Conservation (phyloP, 129 eudicot genomes). For the Scalesia atractyloides region DNA sequence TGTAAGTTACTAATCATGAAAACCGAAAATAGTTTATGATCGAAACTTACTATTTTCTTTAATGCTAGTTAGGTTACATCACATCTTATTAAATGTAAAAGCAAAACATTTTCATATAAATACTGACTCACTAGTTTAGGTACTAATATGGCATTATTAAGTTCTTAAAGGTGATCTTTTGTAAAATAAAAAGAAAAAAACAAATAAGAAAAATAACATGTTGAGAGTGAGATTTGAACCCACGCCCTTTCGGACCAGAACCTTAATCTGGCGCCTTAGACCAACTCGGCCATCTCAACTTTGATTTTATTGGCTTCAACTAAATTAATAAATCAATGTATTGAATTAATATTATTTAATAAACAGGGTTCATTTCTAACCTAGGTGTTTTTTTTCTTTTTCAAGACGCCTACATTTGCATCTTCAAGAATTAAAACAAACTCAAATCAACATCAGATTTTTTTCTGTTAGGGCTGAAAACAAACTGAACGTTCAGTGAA, state of each 20-base stretch:
- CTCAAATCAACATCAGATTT: not conserved
- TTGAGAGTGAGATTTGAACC: conserved; percentile 94
- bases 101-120: not conserved
- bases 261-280: conserved; percentile 99
- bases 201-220: not conserved
- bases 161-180: not conserved
- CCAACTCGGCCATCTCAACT: conserved; percentile 92
- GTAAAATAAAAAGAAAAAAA: not conserved
- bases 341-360: too few species aligned
- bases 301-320: not conserved
- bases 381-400: not conserved
- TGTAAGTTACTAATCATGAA: too few species aligned
- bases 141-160: not conserved
- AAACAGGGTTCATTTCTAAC: not conserved
- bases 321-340: not conserved
- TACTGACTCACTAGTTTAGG: not conserved
- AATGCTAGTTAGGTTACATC: not conserved
- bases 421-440: not conserved
- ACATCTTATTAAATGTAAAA: not conserved
- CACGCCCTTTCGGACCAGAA: conserved; percentile 99
- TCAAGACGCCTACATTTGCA: not conserved
- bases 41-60: too few species aligned
- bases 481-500: too few species aligned
- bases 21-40: too few species aligned
- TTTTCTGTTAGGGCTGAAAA: too few species aligned